Percentiles rank a stretch among this genome's conserved stretches.
These are phyloP conservation scores for Pterula multifida DNA, from an alignment of 1,284 basidiomycete species.

Conservation along the genomic window DNA sequence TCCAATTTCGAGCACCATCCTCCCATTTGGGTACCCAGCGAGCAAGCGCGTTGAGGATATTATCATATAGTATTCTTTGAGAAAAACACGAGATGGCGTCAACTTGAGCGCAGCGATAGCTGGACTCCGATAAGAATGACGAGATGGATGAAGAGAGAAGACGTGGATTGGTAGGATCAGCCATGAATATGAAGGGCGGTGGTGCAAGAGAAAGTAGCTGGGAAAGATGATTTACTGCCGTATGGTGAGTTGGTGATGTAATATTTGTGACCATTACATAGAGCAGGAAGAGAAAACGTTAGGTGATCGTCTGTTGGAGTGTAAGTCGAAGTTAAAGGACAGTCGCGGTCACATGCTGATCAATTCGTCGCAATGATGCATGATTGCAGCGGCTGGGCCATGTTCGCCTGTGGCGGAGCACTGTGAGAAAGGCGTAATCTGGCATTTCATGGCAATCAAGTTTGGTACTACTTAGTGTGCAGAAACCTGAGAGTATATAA, in stretches of 20 bases:
- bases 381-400: no score
- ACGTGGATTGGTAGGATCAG: constrained; percentile 33
- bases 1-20: constrained; percentile 50
- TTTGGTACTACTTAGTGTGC: no score
- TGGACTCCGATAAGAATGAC: constrained; percentile 8
- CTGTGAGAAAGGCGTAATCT: no score
- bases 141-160: constrained; percentile 4
- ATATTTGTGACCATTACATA: not conserved
- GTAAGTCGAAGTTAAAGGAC: not conserved
- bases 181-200: constrained; percentile 61
- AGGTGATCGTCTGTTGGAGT: not conserved
- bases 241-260: not conserved
- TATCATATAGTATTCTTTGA: constrained; percentile 55
- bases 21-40: constrained; percentile 43
- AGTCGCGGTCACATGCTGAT: not conserved
- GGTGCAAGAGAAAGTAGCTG: constrained; percentile 37
- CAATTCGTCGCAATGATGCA: not conserved
- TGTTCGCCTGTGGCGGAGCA: no score
- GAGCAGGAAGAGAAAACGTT: not conserved
- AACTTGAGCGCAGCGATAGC: constrained; percentile 31
- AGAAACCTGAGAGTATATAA: no score
- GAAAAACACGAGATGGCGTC: constrained; percentile 60
- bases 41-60: constrained; percentile 48
- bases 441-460: no score
- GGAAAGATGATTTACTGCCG: constrained; percentile 23